Conservation (phyloP, 1,284 basidiomycete species). For the Trichosporon coremiiforme region DNA sequence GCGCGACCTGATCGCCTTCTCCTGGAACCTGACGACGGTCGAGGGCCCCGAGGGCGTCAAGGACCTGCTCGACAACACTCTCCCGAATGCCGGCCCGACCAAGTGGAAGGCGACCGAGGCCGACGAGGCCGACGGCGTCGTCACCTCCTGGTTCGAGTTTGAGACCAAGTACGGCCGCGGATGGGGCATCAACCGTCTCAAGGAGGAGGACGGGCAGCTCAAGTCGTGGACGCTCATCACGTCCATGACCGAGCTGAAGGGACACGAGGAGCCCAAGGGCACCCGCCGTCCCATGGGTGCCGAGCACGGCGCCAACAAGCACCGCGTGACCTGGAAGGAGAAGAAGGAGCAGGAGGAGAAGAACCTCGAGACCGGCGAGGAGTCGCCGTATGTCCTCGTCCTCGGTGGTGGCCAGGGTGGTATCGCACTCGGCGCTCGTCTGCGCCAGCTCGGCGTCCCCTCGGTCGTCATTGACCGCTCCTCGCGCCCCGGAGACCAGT, state of each 20-base stretch:
- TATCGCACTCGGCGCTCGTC: conserved; percentile 48
- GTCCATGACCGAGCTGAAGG: conserved; percentile 61
- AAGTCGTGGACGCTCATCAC: conserved; percentile 63
- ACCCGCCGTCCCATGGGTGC: conserved; percentile 31
- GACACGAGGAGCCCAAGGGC: conserved; percentile 57
- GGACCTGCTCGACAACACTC: conserved; percentile 25
- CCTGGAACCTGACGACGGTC: conserved; percentile 68
- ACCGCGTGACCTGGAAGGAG: conserved; percentile 35
- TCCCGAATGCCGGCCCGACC: conserved; percentile 22
- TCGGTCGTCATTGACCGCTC: conserved; percentile 54
- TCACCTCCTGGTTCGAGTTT: conserved; percentile 38
- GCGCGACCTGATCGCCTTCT: conserved; percentile 66
- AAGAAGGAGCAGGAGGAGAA: conserved; percentile 41
- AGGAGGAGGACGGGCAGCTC: conserved; percentile 61
- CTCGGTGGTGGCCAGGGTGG: conserved; percentile 39
- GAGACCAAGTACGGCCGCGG: conserved; percentile 56
- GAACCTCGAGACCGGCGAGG: conserved; percentile 23
- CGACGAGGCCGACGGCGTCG: conserved; percentile 29
- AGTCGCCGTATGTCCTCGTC: conserved; percentile 39
- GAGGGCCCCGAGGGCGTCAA: conserved; percentile 53
- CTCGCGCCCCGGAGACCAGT: conserved; percentile 54
- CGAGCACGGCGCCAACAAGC: conserved; percentile 30
- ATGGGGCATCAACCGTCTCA: conserved; percentile 36
- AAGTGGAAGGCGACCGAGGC: conserved; percentile 39
- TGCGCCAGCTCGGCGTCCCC: conserved; percentile 53